A percentile compares a stretch with the other conserved stretches of the same genome.
These are phyloP conservation scores for Salix viminalis DNA, from an alignment of 345 rosid genomes.

Conservation along the genomic window DNA sequence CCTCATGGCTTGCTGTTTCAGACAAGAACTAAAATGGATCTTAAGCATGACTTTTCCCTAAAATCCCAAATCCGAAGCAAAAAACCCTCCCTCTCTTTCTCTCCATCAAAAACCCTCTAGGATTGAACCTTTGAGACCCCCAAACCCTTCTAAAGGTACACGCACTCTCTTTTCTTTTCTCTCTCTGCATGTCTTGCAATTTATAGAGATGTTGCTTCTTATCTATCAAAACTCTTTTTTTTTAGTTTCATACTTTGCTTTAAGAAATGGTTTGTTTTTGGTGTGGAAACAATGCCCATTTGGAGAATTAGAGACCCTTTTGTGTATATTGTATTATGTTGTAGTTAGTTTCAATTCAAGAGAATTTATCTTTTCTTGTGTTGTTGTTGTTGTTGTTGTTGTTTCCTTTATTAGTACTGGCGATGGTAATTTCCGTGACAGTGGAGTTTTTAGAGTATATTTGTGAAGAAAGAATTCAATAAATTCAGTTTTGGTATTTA, in stretches of 20 bases:
- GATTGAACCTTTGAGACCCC: not conserved
- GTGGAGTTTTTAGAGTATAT: not conserved
- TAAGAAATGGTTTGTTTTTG: not conserved
- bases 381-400: fast-evolving
- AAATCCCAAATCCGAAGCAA: too few relatives aligned
- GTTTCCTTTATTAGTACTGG: not conserved
- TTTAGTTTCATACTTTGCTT: not conserved
- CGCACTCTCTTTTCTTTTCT: not conserved
- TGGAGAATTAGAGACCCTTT: not conserved
- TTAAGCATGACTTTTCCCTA: not conserved
- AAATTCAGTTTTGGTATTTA: not conserved
- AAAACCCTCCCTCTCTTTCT: not conserved
- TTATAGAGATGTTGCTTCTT: not conserved
- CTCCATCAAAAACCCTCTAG: not conserved
- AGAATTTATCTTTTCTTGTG: not conserved
- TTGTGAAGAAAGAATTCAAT: too few relatives aligned
- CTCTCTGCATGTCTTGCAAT: not conserved
- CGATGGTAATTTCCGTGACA: not conserved
- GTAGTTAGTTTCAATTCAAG: not conserved
- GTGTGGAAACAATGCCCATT: not conserved
- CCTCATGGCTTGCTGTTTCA: not conserved
- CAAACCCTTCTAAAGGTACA: not conserved
- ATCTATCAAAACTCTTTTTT: not conserved
- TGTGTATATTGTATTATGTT: not conserved
- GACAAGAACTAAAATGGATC: not conserved